phyloP scores from a whole-genome alignment of 2,329 filamentous ascomycete genomes.

The Gliomastix tumulicola region DNA sequence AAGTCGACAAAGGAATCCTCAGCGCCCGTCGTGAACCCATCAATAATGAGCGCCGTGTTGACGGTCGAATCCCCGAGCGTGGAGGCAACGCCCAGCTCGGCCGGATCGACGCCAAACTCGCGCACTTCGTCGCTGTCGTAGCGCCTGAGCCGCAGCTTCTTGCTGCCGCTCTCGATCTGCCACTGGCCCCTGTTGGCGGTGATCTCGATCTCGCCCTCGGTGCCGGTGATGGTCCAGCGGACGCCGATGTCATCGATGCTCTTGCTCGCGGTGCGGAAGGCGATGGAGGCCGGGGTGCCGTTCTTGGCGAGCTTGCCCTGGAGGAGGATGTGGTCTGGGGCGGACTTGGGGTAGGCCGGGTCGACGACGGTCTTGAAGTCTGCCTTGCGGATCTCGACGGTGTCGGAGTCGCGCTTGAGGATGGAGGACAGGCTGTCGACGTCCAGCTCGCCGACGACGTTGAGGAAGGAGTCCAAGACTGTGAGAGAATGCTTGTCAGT shows the following conservation, averaged over 20 bases:
- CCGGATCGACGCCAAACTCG: too few species aligned
- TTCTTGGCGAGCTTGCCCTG: constrained; percentile 21
- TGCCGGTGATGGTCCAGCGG: constrained; percentile 27
- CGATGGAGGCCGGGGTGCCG: constrained; percentile 19
- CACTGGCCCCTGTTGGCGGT: not conserved
- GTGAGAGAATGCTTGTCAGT: constrained; percentile 5
- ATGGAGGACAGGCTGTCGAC: not conserved
- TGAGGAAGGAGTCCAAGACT: constrained; percentile 23
- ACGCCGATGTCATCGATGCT: constrained; percentile 13
- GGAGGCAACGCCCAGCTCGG: too few species aligned
- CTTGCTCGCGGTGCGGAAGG: constrained; percentile 10
- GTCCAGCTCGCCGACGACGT: constrained; percentile 23
- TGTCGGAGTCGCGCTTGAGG: constrained; percentile 6
- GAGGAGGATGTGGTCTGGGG: constrained; percentile 24
- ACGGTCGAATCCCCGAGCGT: too few species aligned
- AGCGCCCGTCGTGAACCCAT: too few species aligned
- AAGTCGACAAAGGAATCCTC: too few species aligned
- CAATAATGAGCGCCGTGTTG: too few species aligned
- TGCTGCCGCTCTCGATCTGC: too few species aligned
- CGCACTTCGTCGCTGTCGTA: too few species aligned
- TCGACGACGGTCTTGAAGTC: too few species aligned
- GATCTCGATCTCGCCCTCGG: constrained; percentile 22
- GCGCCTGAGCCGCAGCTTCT: too few species aligned
- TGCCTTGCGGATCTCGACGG: constrained; percentile 17
- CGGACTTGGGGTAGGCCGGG: constrained; percentile 13